A percentile compares a stretch with the other conserved stretches of the same genome.
phyloP scores from a whole-genome alignment of 257 asterid species.

The Solanum bulbocastanum region DNA sequence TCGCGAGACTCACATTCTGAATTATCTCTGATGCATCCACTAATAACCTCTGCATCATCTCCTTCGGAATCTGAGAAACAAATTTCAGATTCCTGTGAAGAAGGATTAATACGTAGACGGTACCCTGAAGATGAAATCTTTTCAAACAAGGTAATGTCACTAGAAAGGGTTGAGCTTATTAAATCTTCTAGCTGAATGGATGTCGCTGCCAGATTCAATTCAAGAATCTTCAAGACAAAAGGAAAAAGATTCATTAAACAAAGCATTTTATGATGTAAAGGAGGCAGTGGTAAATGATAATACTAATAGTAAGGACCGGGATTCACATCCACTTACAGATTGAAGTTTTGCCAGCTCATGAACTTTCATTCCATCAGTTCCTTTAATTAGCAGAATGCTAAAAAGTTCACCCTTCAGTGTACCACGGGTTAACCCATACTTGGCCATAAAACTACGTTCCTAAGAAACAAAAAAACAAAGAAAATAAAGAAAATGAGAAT shows the following conservation, averaged over 20 bases:
- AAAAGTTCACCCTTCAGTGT: slow-evolving; percentile 88
- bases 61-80: slow-evolving; percentile 64
- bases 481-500: background rate
- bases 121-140: slow-evolving; percentile 77
- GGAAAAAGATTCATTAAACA: background rate
- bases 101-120: slow-evolving; percentile 69
- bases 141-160: slow-evolving; percentile 87
- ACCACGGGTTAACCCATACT: slow-evolving; percentile 65
- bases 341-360: slow-evolving; percentile 66
- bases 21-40: slow-evolving; percentile 37
- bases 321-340: slow-evolving; percentile 47
- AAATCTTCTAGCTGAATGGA: slow-evolving; percentile 44
- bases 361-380: slow-evolving; percentile 69
- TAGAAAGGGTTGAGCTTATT: slow-evolving; percentile 61
- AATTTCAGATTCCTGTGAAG: slow-evolving; percentile 42
- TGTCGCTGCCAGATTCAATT: slow-evolving; percentile 49
- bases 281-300: background rate
- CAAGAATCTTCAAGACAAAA: slow-evolving; percentile 51
- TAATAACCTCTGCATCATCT: slow-evolving; percentile 56
- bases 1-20: slow-evolving; percentile 43
- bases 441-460: slow-evolving; percentile 76
- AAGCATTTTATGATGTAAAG: background rate
- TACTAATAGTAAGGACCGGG: background rate
- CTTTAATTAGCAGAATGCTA: slow-evolving; percentile 51
- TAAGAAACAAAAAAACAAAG: slow-evolving; percentile 14